Evolutionary conservation across 2,329 filamentous ascomycete genomes (phyloP), one percentile per base, ranked within the genome.

Genomic region (Didymella keratinophila): DNA sequence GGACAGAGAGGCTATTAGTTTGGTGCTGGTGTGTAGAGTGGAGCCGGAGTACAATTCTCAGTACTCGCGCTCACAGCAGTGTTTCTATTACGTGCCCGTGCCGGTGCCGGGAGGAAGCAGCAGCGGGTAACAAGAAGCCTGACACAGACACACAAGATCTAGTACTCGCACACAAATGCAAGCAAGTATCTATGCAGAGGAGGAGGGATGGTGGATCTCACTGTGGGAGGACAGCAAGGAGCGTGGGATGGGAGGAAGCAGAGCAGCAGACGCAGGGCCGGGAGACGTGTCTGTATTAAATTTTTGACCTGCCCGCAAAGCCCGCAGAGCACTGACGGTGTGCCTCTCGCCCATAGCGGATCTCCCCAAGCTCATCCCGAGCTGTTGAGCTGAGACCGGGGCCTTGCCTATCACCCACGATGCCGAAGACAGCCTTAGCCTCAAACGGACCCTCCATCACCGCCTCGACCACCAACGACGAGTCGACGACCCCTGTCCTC

Each of bases 351-450:
- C 36, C 55, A 43, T 58, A n/a, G 36, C 60, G 62, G 65, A 68
- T 57, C 54, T 61, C 62, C 70, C 71, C 72, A 72, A 69, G 71
- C 71, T 66, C 60, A 66, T 68, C 50, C 68, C 71, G 66, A 71
- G 67, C 68, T 74, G 72, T 75, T 74, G 73, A 74, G 72, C 71
- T 67, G 70, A 71, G 65, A 64, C 71, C 72, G 55, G 48, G 28
- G 48, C 25, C 55, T 41, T 52, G 43, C 49, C 50, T 66, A 69
- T 69, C 66, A 62, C 66, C 68, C 65, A 67, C 69, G 63, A 69
- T 71, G 66, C 71, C 71, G 61, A 69, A 67, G 49, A 50, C 20
- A 65, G 69, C 56, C 59, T 69, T 66, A 64, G 62, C 50, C 39
- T 52, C 52, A 50, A 46, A 34, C 51, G 16, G 50, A 47, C 32